A percentile compares a stretch with the other conserved stretches of the same genome.
Evolutionary conservation across 2,329 filamentous ascomycete genomes (phyloP).

Genomic region (Microdochium bolleyi): DNA sequence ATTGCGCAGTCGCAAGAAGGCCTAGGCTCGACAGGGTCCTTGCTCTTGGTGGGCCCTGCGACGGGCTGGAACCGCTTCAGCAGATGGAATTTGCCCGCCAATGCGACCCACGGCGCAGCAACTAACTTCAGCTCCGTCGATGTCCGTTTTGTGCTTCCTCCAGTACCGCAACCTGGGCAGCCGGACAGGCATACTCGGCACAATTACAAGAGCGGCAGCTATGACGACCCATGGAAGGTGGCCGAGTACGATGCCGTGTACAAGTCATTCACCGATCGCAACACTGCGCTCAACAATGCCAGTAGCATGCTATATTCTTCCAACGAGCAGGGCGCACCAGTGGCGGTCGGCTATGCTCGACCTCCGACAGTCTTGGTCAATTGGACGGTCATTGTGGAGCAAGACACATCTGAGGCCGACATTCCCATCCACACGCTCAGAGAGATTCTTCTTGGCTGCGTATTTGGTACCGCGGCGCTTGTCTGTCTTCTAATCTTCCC

Average conservation of each 20-base stretch:
- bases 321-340: constrained; percentile 62
- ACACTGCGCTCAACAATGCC: constrained; percentile 52
- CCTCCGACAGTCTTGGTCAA: constrained; percentile 61
- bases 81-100: constrained; percentile 33
- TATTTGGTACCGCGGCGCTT: constrained; percentile 73
- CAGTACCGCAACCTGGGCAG: constrained; percentile 28
- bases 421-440: constrained; percentile 67
- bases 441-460: constrained; percentile 72
- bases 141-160: constrained; percentile 56
- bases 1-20: constrained; percentile 60
- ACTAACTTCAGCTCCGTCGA: constrained; percentile 30
- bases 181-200: constrained; percentile 40
- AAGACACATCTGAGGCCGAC: constrained; percentile 66
- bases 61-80: constrained; percentile 59
- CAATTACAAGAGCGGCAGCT: constrained; percentile 29
- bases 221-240: constrained; percentile 49
- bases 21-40: constrained; percentile 59
- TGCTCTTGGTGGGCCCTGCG: constrained; percentile 62
- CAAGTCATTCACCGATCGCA: constrained; percentile 46
- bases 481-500: constrained; percentile 67
- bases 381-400: constrained; percentile 79
- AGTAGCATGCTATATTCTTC: constrained; percentile 58
- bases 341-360: constrained; percentile 76
- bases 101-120: constrained; percentile 28
- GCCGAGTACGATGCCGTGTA: constrained; percentile 55